Conservation (phyloP, 495 filamentous ascomycete genomes). For the Talaromyces thailandensis region DNA sequence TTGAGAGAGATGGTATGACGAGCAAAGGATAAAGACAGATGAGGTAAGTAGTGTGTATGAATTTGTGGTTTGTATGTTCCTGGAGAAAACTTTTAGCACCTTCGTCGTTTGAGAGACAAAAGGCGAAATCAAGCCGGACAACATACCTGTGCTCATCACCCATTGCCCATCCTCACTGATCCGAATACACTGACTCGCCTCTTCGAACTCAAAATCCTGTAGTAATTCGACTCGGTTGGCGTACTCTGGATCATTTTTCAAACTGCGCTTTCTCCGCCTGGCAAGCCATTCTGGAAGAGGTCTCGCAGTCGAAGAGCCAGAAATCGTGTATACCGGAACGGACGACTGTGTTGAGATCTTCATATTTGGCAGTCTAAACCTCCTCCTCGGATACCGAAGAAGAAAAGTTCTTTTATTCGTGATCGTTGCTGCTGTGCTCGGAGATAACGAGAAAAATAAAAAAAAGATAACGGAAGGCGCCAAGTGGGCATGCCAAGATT, state of each 20-base stretch:
- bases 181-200: conserved; percentile 86
- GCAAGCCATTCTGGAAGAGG: conserved; percentile 94
- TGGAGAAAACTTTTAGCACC: conserved; percentile 17
- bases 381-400: not conserved
- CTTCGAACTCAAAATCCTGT: conserved; percentile 98
- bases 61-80: conserved; percentile 94
- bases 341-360: conserved; percentile 81
- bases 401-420: not conserved
- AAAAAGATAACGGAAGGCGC: conserved; percentile 40
- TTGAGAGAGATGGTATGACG: conserved; percentile 93
- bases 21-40: conserved; percentile 84
- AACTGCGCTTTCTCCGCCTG: conserved; percentile 79
- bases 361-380: conserved; percentile 41
- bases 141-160: conserved; percentile 90
- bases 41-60: conserved; percentile 87
- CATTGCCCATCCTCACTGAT: conserved; percentile 95
- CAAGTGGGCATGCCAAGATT: conserved; percentile 20
- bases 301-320: conserved; percentile 81
- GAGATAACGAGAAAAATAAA: conserved; percentile 29
- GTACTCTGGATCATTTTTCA: conserved; percentile 90
- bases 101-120: not conserved
- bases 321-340: conserved; percentile 93
- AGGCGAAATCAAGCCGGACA: not conserved
- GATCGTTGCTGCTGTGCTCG: not conserved
- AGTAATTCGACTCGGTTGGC: conserved; percentile 89